phyloP scores from a whole-genome alignment of 306 rosid species.

The Inga oerstediana region DNA sequence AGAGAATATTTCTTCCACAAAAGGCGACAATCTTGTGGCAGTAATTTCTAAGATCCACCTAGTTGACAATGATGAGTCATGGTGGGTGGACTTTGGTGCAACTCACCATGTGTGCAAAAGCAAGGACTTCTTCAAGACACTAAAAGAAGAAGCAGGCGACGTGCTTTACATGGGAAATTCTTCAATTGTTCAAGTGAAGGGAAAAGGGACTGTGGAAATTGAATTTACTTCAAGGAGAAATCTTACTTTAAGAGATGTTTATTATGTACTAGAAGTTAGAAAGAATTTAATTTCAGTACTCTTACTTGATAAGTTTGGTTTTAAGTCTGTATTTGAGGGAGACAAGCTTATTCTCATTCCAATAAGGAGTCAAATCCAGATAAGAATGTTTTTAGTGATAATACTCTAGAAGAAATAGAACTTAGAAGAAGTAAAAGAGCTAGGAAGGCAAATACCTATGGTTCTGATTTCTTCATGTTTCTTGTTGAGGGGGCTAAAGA shows the following conservation, averaged over 20 bases:
- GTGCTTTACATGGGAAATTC: neutral
- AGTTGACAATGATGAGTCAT: too few relatives aligned
- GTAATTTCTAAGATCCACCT: too few relatives aligned
- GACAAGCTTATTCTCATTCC: neutral
- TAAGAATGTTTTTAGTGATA: too few relatives aligned
- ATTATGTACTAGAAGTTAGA: neutral
- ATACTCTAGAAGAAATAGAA: too few relatives aligned
- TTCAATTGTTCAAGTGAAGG: neutral
- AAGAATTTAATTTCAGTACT: neutral
- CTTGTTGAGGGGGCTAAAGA: neutral
- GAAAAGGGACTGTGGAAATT: neutral
- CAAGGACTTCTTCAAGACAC: too few relatives aligned
- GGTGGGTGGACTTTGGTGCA: too few relatives aligned
- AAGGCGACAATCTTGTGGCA: too few relatives aligned
- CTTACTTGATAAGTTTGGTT: neutral
- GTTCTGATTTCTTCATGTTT: neutral
- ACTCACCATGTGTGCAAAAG: too few relatives aligned
- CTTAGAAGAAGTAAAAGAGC: neutral
- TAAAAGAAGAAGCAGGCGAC: too few relatives aligned
- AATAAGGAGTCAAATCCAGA: neutral
- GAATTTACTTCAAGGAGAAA: neutral
- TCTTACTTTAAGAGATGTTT: neutral
- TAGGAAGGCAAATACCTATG: neutral
- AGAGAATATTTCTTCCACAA: too few relatives aligned
- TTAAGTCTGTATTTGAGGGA: neutral